Conservation (phyloP, 257 asterid genomes). For the Forsythia viridissima region DNA sequence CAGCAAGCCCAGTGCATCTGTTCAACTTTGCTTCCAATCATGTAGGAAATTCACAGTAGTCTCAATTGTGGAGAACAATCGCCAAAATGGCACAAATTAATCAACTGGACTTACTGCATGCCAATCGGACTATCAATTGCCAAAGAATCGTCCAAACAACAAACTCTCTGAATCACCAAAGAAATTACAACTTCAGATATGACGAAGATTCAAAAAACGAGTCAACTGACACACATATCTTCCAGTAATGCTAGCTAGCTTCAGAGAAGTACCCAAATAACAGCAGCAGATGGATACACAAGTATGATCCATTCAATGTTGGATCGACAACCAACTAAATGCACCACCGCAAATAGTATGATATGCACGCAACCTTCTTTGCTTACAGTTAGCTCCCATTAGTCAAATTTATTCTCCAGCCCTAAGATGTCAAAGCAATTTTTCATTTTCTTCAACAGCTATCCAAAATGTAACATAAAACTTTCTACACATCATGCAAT, state of each 20-base stretch:
- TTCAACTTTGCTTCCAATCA: conserved; percentile 5
- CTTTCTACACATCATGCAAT: conserved; percentile 24
- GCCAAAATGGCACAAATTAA: not conserved
- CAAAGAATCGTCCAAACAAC: not conserved
- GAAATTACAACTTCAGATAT: conserved; percentile 28
- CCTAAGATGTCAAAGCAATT: conserved; percentile 6
- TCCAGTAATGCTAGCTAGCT: conserved; percentile 19
- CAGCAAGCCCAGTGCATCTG: conserved; percentile 3
- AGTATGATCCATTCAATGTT: not conserved
- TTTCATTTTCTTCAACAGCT: conserved; percentile 19
- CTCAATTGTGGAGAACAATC: conserved; percentile 7
- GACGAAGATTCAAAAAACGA: conserved; percentile 15
- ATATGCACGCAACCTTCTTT: not conserved
- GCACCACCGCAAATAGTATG: conserved; percentile 18
- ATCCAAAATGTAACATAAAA: conserved; percentile 19
- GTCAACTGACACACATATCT: conserved; percentile 17
- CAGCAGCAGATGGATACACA: conserved; percentile 16
- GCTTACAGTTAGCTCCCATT: conserved; percentile 18
- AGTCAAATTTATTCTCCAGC: not conserved
- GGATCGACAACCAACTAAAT: conserved; percentile 12
- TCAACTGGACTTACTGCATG: not conserved
- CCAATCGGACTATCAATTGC: not conserved
- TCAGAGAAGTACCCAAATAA: conserved; percentile 17
- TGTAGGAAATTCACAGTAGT: conserved; percentile 10
- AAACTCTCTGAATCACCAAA: conserved; percentile 17